Evolutionary conservation across 805 yeast genomes (phyloP).

Genomic region (Lachancea meyersii): DNA sequence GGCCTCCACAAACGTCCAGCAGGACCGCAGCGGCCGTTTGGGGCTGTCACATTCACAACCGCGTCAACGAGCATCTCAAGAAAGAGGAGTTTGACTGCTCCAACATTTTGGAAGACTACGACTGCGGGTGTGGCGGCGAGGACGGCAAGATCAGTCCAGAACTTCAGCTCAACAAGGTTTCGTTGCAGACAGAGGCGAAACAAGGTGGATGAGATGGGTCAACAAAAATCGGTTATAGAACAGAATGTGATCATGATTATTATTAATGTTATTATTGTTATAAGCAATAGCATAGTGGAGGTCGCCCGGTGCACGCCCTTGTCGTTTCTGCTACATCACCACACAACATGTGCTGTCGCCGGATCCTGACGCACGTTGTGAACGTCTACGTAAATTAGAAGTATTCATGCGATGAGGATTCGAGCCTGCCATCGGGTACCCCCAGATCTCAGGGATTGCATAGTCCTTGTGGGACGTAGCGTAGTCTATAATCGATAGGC

Average conservation of each 20-base stretch:
- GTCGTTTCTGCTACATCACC: slow-evolving; percentile 28
- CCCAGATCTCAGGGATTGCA: slow-evolving; percentile 38
- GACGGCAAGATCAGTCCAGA: slow-evolving; percentile 33
- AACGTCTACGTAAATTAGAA: slow-evolving; percentile 6
- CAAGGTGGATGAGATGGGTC: no score
- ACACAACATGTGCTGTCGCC: slow-evolving; percentile 28
- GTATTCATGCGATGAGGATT: slow-evolving; percentile 34
- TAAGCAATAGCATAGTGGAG: no score
- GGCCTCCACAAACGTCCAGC: slow-evolving; percentile 78
- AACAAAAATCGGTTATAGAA: background rate
- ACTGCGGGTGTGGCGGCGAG: slow-evolving; percentile 93
- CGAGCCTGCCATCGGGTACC: slow-evolving; percentile 33
- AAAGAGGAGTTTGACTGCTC: slow-evolving; percentile 80
- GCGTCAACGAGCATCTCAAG: slow-evolving; percentile 66
- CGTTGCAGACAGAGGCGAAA: slow-evolving; percentile 42
- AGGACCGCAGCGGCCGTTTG: slow-evolving; percentile 82
- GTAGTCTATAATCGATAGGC: slow-evolving; percentile 39
- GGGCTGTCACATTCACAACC: slow-evolving; percentile 93
- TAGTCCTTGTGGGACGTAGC: slow-evolving; percentile 34
- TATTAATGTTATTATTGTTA: no score
- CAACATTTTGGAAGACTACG: slow-evolving; percentile 79
- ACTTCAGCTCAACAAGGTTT: slow-evolving; percentile 24
- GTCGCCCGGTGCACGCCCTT: no score
- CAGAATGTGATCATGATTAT: background rate
- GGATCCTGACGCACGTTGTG: background rate